Evolutionary conservation across 768 basidiomycete species (phyloP).

Genomic region (Daedaleopsis sinensis): DNA sequence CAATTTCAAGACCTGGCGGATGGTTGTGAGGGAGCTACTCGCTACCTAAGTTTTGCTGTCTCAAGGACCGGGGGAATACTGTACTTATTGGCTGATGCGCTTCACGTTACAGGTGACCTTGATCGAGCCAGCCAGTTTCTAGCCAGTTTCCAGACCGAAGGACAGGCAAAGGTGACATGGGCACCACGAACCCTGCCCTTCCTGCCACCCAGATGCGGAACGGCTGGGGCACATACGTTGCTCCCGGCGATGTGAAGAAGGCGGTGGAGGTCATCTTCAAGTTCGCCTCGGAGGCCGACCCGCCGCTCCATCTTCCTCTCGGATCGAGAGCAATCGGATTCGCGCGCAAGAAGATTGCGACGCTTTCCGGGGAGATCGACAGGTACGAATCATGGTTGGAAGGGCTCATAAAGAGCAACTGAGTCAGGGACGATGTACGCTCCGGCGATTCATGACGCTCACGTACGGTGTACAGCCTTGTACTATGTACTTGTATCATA

Average conservation of each 20-base stretch:
- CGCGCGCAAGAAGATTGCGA: slow-evolving; percentile 7
- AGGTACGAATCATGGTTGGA: slow-evolving; percentile 21
- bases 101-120: slow-evolving; percentile 19
- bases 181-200: neutral
- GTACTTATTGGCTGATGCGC: too few relatives aligned
- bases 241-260: slow-evolving; percentile 23
- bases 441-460: too few relatives aligned
- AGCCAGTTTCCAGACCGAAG: slow-evolving; percentile 14
- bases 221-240: neutral
- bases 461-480: too few relatives aligned
- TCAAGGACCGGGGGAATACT: too few relatives aligned
- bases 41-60: too few relatives aligned
- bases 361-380: slow-evolving; percentile 9
- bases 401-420: slow-evolving; percentile 7
- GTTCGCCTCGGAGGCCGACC: slow-evolving; percentile 13
- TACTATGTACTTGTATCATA: too few relatives aligned
- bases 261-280: slow-evolving; percentile 23
- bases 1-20: too few relatives aligned
- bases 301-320: slow-evolving; percentile 23
- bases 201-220: neutral
- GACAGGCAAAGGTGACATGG: neutral
- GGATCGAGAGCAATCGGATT: slow-evolving; percentile 15
- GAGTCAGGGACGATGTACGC: neutral
- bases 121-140: slow-evolving; percentile 21
- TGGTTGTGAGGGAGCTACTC: too few relatives aligned